Percentiles rank a stretch among this genome's conserved stretches.
These are phyloP conservation scores for Penicillium canescens DNA, from an alignment of 495 filamentous ascomycete genomes.

Conservation along the genomic window DNA sequence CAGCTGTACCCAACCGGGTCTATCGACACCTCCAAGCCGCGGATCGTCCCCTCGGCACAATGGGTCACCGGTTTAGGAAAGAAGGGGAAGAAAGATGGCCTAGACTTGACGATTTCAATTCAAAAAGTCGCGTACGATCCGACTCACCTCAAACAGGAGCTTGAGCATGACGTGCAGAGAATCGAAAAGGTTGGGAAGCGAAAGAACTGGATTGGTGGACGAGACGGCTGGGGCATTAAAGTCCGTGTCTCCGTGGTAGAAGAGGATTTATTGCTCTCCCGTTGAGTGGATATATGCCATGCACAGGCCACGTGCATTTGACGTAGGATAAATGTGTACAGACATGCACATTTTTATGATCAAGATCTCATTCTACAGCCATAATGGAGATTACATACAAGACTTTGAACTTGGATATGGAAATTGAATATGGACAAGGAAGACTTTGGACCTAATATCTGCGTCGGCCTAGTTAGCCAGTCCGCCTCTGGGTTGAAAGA, in stretches of 20 bases:
- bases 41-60: conserved; percentile 24
- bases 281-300: neutral
- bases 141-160: conserved; percentile 27
- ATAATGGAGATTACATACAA: no score
- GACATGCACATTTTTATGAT: neutral
- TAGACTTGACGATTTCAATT: conserved; percentile 25
- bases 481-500: no score
- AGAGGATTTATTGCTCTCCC: conserved; percentile 15
- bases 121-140: conserved; percentile 31
- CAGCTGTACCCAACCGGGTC: conserved; percentile 30
- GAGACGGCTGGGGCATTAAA: conserved; percentile 34
- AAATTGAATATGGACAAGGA: no score
- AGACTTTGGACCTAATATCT: no score
- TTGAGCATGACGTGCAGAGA: conserved; percentile 25
- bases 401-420: no score
- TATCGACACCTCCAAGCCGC: conserved; percentile 29
- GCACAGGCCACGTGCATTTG: neutral
- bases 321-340: neutral
- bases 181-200: conserved; percentile 35
- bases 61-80: conserved; percentile 29
- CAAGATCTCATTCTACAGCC: no score
- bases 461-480: no score
- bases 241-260: conserved; percentile 25
- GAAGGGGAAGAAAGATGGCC: conserved; percentile 25
- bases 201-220: conserved; percentile 37